These are phyloP conservation scores for Termitomyces sp. DNA, from an alignment of 768 basidiomycete species.

Conservation along the genomic window DNA sequence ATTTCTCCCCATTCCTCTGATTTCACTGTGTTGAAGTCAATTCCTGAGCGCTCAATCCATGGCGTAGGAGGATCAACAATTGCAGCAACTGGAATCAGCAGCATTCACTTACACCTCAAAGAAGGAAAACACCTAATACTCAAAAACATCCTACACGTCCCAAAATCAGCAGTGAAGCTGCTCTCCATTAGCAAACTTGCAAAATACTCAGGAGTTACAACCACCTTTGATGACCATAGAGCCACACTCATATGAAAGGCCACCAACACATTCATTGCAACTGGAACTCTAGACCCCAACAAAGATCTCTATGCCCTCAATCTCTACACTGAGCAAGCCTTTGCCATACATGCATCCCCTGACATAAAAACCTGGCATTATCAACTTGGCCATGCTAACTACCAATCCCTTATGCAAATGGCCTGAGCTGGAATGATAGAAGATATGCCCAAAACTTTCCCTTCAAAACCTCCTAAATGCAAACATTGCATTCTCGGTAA, in stretches of 20 bases:
- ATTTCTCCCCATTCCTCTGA: too few species aligned
- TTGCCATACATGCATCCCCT: not conserved
- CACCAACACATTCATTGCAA: not conserved
- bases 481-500: not conserved
- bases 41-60: too few species aligned
- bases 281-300: not conserved
- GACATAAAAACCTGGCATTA: not conserved
- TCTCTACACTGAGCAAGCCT: not conserved
- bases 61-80: too few species aligned
- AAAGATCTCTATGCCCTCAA: conserved; percentile 3
- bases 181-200: not conserved
- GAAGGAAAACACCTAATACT: not conserved
- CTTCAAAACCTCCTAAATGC: not conserved
- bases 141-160: not conserved
- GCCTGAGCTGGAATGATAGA: not conserved
- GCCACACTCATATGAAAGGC: not conserved
- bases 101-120: not conserved
- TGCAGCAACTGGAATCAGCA: not conserved
- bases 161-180: not conserved
- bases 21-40: too few species aligned
- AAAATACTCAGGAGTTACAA: not conserved
- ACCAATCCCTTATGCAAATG: not conserved
- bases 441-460: not conserved
- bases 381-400: conserved; percentile 4
- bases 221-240: not conserved